These are phyloP conservation scores for Botryotinia calthae DNA, from an alignment of 2,329 filamentous ascomycete species.

Conservation along the genomic window DNA sequence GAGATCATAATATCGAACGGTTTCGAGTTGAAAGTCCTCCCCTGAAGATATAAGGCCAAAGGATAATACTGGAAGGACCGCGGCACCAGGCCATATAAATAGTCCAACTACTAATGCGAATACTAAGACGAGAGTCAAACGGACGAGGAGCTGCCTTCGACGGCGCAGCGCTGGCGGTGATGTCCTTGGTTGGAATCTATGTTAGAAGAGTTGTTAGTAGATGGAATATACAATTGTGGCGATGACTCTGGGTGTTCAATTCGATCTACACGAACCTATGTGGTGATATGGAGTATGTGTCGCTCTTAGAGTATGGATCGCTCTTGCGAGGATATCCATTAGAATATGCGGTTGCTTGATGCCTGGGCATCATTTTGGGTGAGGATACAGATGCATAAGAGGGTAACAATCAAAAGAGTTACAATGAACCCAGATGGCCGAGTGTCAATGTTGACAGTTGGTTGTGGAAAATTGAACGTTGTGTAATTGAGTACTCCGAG, in stretches of 20 bases:
- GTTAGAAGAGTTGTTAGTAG: conserved; percentile 9
- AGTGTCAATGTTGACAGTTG: conserved; percentile 7
- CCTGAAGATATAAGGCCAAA: conserved; percentile 66
- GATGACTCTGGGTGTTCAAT: background rate
- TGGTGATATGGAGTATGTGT: conserved; percentile 82
- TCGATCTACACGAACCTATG: conserved; percentile 64
- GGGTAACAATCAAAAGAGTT: conserved; percentile 53
- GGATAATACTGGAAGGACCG: conserved; percentile 59
- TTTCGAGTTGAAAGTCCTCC: conserved; percentile 80
- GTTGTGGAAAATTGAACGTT: conserved; percentile 13
- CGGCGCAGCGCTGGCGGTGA: conserved; percentile 69
- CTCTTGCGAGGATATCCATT: conserved; percentile 76
- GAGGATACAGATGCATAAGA: conserved; percentile 48
- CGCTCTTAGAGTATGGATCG: conserved; percentile 68
- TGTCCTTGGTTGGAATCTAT: conserved; percentile 80
- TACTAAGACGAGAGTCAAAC: conserved; percentile 59
- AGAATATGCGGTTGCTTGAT: conserved; percentile 70
- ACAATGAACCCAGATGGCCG: conserved; percentile 17
- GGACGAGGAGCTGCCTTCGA: conserved; percentile 68
- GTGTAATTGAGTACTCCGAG: background rate
- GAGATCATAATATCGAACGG: conserved; percentile 94
- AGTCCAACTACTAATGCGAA: conserved; percentile 66
- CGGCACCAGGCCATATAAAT: conserved; percentile 70
- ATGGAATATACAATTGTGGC: background rate
- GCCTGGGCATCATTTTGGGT: conserved; percentile 77